A percentile compares a stretch with the other conserved stretches of the same genome.
Conservation (phyloP, 2,329 filamentous ascomycete species). For the Coniochaeta prunicola region DNA sequence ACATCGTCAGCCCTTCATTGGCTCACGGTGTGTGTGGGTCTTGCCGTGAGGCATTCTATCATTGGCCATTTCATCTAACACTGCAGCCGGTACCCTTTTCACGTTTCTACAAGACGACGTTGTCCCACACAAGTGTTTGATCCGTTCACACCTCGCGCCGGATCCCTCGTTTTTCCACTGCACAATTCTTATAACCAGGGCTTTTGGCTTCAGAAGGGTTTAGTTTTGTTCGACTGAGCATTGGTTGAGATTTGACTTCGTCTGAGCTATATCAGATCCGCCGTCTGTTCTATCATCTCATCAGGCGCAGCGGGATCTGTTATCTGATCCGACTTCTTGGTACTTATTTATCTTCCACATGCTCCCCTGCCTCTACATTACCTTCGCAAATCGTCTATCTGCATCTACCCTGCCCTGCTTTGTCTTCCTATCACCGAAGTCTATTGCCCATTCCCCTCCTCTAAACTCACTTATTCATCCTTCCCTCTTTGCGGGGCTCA, state of each 20-base stretch:
- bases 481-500: background rate
- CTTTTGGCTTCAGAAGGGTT: background rate
- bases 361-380: background rate
- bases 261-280: background rate
- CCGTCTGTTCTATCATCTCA: background rate
- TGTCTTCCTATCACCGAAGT: background rate
- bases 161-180: background rate
- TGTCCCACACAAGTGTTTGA: constrained; percentile 30
- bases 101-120: constrained; percentile 43
- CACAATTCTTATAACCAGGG: background rate
- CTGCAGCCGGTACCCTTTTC: constrained; percentile 35
- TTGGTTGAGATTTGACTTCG: background rate
- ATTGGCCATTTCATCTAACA: constrained; percentile 49
- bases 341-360: constrained; percentile 1
- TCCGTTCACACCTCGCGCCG: constrained; percentile 22
- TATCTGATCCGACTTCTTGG: background rate
- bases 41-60: constrained; percentile 18
- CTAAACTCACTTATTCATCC: background rate
- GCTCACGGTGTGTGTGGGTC: constrained; percentile 36
- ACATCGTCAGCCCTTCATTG: constrained; percentile 41
- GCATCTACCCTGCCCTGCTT: background rate
- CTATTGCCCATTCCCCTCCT: background rate
- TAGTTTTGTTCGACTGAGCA: constrained; percentile 1
- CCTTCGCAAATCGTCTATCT: background rate
- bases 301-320: background rate